Conservation (phyloP, 495 filamentous ascomycete genomes). For the Aspergillus sclerotioniger region DNA sequence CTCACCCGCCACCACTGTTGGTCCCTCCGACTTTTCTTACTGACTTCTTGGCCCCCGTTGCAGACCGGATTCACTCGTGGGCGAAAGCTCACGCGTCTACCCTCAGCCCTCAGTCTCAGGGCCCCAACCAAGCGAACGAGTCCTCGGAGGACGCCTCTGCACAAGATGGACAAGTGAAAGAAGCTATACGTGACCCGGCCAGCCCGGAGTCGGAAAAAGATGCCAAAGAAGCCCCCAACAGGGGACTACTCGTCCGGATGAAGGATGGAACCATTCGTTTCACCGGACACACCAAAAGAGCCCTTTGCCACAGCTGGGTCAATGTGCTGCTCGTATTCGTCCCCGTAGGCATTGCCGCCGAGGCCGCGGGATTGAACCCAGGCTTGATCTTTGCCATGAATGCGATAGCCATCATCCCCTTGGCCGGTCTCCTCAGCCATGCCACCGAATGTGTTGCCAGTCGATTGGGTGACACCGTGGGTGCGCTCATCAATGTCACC, state of each 20-base stretch:
- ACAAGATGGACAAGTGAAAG: conserved; percentile 41
- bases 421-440: conserved; percentile 75
- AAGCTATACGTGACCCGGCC: conserved; percentile 18
- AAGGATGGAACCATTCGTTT: conserved; percentile 38
- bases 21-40: too few relatives aligned
- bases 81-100: conserved; percentile 50
- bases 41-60: conserved; percentile 9
- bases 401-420: conserved; percentile 76
- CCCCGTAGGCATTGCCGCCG: conserved; percentile 69
- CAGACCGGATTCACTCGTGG: conserved; percentile 49
- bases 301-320: conserved; percentile 62
- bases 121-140: conserved; percentile 10
- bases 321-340: conserved; percentile 80
- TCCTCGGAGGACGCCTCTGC: conserved; percentile 14
- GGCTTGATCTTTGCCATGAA: conserved; percentile 73
- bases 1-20: neutral
- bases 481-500: conserved; percentile 80
- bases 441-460: conserved; percentile 81
- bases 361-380: conserved; percentile 48
- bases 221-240: conserved; percentile 24
- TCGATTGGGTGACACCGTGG: conserved; percentile 75
- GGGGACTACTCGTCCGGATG: conserved; percentile 30
- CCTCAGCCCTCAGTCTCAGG: conserved; percentile 15
- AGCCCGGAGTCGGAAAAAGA: conserved; percentile 22
- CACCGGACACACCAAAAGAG: conserved; percentile 37